Conservation (phyloP, 2,329 filamentous ascomycete species). For the Ophiostoma populinum region DNA sequence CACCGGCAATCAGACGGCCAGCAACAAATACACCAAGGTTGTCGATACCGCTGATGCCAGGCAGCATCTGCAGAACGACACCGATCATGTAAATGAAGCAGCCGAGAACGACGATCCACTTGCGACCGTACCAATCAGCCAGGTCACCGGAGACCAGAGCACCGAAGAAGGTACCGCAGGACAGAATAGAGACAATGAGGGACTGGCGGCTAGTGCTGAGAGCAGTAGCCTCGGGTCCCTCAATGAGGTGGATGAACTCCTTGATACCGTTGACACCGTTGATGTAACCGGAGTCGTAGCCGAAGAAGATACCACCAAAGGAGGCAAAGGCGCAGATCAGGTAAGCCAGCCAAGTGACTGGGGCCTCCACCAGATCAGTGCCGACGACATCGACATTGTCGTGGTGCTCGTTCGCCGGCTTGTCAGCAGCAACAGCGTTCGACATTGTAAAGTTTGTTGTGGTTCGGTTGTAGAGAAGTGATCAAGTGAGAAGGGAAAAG, state of each 20-base stretch:
- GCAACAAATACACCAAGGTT: slow-evolving; percentile 47
- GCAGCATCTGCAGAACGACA: slow-evolving; percentile 48
- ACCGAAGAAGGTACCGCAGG: slow-evolving; percentile 62
- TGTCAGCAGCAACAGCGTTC: no score
- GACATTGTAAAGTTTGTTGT: slow-evolving; percentile 6
- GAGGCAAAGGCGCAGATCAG: slow-evolving; percentile 53
- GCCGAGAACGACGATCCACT: slow-evolving; percentile 52
- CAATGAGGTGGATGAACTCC: slow-evolving; percentile 34
- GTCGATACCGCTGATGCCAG: slow-evolving; percentile 25
- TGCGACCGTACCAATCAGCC: slow-evolving; percentile 58
- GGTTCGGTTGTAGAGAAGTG: neutral
- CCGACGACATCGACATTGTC: slow-evolving; percentile 5
- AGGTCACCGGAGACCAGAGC: slow-evolving; percentile 62
- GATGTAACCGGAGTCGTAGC: slow-evolving; percentile 65
- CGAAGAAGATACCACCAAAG: slow-evolving; percentile 61
- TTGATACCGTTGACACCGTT: slow-evolving; percentile 40
- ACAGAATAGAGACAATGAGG: slow-evolving; percentile 59
- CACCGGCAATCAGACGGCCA: slow-evolving; percentile 57
- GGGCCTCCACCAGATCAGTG: slow-evolving; percentile 41
- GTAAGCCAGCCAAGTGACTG: slow-evolving; percentile 52
- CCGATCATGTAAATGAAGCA: slow-evolving; percentile 55
- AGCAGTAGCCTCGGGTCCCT: slow-evolving; percentile 19
- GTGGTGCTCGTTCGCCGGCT: slow-evolving; percentile 5
- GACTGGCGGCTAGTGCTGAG: slow-evolving; percentile 29
- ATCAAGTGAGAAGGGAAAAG: neutral